Evolutionary conservation across 2,329 filamentous ascomycete species (phyloP).

Genomic region (Cladobotryum protrusum): DNA sequence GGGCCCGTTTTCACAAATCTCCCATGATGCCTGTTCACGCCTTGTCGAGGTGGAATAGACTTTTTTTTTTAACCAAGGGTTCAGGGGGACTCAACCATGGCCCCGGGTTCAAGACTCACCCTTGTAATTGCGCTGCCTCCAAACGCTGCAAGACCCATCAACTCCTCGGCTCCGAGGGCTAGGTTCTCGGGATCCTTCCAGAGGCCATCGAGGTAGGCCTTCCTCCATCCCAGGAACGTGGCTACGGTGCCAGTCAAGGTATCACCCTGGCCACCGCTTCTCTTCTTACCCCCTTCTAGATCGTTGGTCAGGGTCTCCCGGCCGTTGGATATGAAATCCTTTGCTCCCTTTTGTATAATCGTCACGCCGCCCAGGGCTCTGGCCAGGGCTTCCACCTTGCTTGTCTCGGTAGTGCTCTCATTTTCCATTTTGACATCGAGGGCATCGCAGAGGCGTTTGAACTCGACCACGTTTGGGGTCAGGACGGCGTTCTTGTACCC

Average conservation of each 20-base stretch:
- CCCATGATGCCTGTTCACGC: too few species aligned
- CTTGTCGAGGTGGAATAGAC: too few species aligned
- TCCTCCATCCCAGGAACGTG: constrained; percentile 82
- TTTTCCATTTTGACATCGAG: constrained; percentile 43
- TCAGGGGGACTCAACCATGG: background rate
- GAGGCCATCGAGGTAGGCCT: constrained; percentile 74
- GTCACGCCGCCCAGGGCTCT: constrained; percentile 79
- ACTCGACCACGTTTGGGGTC: constrained; percentile 94
- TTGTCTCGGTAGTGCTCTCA: constrained; percentile 30
- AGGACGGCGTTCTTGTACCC: constrained; percentile 81
- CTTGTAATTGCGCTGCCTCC: constrained; percentile 83
- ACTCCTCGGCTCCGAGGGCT: constrained; percentile 43
- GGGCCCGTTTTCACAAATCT: too few species aligned
- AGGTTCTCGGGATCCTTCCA: constrained; percentile 57
- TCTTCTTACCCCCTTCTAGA: constrained; percentile 74
- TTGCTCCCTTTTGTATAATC: constrained; percentile 79
- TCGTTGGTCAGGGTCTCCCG: constrained; percentile 69
- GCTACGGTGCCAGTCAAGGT: constrained; percentile 86
- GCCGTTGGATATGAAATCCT: constrained; percentile 80
- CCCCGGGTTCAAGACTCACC: constrained; percentile 38
- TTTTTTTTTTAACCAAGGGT: too few species aligned
- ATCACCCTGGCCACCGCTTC: constrained; percentile 91
- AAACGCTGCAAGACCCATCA: constrained; percentile 75
- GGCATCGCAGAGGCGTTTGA: constrained; percentile 71
- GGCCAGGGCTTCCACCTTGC: constrained; percentile 59